phyloP scores from a whole-genome alignment of 257 asterid genomes.

The Penstemon barbatus region DNA sequence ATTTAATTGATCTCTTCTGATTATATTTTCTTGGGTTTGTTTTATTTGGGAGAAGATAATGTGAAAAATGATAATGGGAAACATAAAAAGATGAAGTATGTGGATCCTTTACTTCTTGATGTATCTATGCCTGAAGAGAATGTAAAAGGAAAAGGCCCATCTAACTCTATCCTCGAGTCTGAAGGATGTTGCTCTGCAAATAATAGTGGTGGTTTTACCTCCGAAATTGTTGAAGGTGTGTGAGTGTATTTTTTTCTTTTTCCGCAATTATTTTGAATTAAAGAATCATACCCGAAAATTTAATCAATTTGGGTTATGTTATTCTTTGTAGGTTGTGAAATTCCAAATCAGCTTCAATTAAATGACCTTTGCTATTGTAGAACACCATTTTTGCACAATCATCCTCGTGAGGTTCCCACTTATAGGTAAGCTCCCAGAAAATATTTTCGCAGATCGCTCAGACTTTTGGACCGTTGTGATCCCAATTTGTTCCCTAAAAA shows the following conservation, averaged over 20 bases:
- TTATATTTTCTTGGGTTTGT: background rate
- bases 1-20: too few relatives aligned
- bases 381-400: slow-evolving; percentile 46
- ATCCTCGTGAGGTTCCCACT: slow-evolving; percentile 45
- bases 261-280: too few relatives aligned
- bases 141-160: background rate
- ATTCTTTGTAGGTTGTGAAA: slow-evolving; percentile 43
- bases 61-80: background rate
- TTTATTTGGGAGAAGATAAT: too few relatives aligned
- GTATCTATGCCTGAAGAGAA: too few relatives aligned
- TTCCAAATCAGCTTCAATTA: slow-evolving; percentile 32
- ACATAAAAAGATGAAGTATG: background rate
- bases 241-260: too few relatives aligned
- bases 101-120: too few relatives aligned
- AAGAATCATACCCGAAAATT: too few relatives aligned
- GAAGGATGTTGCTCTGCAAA: too few relatives aligned
- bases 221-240: too few relatives aligned
- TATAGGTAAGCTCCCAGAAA: slow-evolving; percentile 45
- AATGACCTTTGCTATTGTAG: slow-evolving; percentile 37
- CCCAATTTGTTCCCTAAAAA: background rate
- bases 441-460: background rate
- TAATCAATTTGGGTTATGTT: too few relatives aligned
- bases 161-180: too few relatives aligned
- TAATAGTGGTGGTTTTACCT: too few relatives aligned
- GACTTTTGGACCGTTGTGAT: background rate